These are phyloP conservation scores for Zymoseptoria passerinii DNA, from an alignment of 2,329 filamentous ascomycete species.

Conservation along the genomic window DNA sequence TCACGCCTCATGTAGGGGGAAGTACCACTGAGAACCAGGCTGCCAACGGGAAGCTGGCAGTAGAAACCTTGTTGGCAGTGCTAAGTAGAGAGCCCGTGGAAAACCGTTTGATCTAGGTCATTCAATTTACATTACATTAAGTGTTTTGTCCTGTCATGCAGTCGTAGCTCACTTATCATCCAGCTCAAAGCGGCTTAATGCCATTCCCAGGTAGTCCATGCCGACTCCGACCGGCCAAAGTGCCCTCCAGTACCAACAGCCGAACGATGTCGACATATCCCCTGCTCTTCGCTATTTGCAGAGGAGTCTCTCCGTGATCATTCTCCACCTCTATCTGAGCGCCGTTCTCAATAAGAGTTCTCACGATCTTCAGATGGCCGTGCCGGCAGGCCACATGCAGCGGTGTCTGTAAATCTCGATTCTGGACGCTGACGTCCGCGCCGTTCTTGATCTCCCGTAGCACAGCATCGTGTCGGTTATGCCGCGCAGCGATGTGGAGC, in stretches of 20 bases:
- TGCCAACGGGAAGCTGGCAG: constrained; percentile 30
- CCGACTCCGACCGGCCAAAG: neutral
- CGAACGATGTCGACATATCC: neutral
- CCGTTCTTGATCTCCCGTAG: neutral
- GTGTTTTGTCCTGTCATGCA: neutral
- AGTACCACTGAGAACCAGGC: constrained; percentile 35
- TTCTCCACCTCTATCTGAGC: neutral
- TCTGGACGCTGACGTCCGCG: neutral
- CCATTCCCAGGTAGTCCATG: neutral
- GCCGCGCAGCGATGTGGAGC: neutral
- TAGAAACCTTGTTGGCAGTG: constrained; percentile 23
- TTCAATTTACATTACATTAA: neutral
- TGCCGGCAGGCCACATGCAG: neutral
- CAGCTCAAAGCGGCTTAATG: neutral
- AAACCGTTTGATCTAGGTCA: constrained; percentile 9
- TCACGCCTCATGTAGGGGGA: constrained; percentile 42
- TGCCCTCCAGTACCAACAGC: neutral
- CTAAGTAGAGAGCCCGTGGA: constrained; percentile 10
- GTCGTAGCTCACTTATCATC: neutral
- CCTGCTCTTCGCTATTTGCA: neutral
- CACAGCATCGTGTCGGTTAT: neutral
- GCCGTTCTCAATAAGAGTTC: neutral
- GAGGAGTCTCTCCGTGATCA: neutral
- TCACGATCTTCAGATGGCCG: neutral
- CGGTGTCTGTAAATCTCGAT: neutral